Evolutionary conservation across 1,284 basidiomycete genomes (phyloP).

Genomic region (Porogramme epimiltina): DNA sequence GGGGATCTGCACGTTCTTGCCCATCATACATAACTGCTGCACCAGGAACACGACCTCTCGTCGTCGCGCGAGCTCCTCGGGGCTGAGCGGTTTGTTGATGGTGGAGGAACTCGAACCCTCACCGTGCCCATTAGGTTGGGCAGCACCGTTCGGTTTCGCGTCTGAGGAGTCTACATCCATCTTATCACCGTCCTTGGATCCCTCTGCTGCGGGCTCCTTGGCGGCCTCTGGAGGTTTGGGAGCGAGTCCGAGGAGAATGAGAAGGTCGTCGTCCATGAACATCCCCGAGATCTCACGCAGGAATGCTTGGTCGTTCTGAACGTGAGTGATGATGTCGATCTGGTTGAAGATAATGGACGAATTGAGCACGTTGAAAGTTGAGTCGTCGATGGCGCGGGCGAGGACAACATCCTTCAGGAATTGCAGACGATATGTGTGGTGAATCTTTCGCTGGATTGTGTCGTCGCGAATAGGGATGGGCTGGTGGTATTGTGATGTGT

Average conservation of each 20-base stretch:
- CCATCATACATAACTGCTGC: constrained; percentile 93
- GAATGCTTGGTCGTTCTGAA: constrained; percentile 79
- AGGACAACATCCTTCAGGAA: constrained; percentile 99
- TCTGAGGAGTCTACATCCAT: constrained; percentile 42
- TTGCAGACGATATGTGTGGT: constrained; percentile 94
- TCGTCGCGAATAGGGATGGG: constrained; percentile 82
- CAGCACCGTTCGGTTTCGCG: constrained; percentile 21
- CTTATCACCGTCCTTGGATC: constrained; percentile 26
- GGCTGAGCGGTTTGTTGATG: constrained; percentile 35
- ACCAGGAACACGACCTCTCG: constrained; percentile 84
- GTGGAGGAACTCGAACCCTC: constrained; percentile 19
- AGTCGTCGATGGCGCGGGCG: constrained; percentile 92
- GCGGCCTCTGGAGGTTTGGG: constrained; percentile 23
- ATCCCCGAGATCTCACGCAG: constrained; percentile 78
- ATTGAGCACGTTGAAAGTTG: constrained; percentile 96
- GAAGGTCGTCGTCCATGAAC: constrained; percentile 72
- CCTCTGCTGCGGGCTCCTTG: constrained; percentile 27
- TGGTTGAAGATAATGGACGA: constrained; percentile 99
- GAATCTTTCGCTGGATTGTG: constrained; percentile 83
- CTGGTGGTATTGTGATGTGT: constrained; percentile 83
- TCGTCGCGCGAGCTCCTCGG: constrained; percentile 50
- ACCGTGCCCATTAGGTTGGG: constrained; percentile 29
- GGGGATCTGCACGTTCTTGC: constrained; percentile 93
- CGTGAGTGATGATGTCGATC: constrained; percentile 93
- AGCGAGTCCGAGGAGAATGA: constrained; percentile 38